A percentile compares a stretch with the other conserved stretches of the same genome.
phyloP scores from a whole-genome alignment of 169 alveolate genomes.

The Plasmodium adleri region DNA sequence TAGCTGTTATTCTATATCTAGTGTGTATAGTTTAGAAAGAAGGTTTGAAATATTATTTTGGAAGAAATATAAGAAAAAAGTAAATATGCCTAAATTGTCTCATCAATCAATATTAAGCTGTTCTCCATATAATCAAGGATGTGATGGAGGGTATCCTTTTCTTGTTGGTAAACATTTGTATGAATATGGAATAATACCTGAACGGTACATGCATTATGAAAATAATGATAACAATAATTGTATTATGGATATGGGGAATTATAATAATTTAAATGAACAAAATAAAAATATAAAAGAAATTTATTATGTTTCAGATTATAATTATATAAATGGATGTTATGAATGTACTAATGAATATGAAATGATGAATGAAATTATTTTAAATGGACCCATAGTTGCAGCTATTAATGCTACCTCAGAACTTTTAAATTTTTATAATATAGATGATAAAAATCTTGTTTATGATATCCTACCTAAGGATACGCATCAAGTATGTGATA shows the following conservation, averaged over 20 bases:
- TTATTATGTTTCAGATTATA: constrained; percentile 83
- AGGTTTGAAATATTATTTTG: constrained; percentile 88
- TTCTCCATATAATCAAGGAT: constrained; percentile 91
- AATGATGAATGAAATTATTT: constrained; percentile 87
- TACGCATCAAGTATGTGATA: constrained; percentile 85
- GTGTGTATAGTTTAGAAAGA: constrained; percentile 88
- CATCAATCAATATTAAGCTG: constrained; percentile 77
- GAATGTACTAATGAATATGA: constrained; percentile 87
- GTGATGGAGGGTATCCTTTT: constrained; percentile 93
- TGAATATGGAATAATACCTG: constrained; percentile 87
- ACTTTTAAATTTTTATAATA: constrained; percentile 42
- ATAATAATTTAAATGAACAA: background rate
- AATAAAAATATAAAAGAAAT: constrained; percentile 11
- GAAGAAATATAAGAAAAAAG: constrained; percentile 78
- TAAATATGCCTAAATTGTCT: constrained; percentile 54
- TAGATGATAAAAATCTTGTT: constrained; percentile 41
- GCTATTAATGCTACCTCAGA: constrained; percentile 89
- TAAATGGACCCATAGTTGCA: constrained; percentile 88
- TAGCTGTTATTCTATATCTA: constrained; percentile 94
- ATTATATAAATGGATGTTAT: constrained; percentile 90
- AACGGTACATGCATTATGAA: constrained; percentile 67
- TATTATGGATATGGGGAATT: constrained; percentile 13
- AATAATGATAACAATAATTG: constrained; percentile 25
- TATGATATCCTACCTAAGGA: constrained; percentile 82
- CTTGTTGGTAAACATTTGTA: constrained; percentile 91